Conservation (phyloP, 73 alveolate species). For the Paraurostyla sp. region DNA sequence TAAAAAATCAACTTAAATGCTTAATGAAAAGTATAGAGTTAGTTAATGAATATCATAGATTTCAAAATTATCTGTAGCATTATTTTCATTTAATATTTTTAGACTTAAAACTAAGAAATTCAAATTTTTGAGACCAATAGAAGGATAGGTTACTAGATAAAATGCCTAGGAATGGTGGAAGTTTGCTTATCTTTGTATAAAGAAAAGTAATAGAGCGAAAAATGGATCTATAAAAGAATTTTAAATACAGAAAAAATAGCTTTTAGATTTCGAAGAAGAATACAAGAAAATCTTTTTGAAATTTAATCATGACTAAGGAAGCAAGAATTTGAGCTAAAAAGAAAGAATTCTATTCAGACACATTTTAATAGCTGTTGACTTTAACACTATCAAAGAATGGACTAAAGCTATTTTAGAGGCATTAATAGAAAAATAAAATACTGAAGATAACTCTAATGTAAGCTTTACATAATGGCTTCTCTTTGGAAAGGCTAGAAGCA, state of each 20-base stretch:
- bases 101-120: slow-evolving; percentile 36
- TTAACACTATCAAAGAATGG: slow-evolving; percentile 2
- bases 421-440: background rate
- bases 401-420: background rate
- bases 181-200: slow-evolving; percentile 33
- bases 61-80: slow-evolving; percentile 35
- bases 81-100: background rate
- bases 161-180: slow-evolving; percentile 45
- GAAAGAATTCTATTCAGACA: background rate
- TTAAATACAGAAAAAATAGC: background rate
- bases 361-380: slow-evolving; percentile 21
- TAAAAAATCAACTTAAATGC: slow-evolving; percentile 14
- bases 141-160: background rate
- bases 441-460: background rate
- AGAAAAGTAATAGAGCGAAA: slow-evolving; percentile 37
- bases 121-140: slow-evolving; percentile 26
- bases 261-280: background rate
- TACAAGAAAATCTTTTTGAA: background rate
- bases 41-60: background rate
- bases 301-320: background rate
- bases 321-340: no score
- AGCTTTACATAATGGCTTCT: slow-evolving; percentile 11
- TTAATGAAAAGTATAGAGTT: slow-evolving; percentile 8
- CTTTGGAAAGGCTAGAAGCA: background rate
- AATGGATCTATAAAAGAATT: slow-evolving; percentile 51